A percentile compares a stretch with the other conserved stretches of the same genome.
Conservation (phyloP, 345 rosid species). For the Citrus inodora region DNA sequence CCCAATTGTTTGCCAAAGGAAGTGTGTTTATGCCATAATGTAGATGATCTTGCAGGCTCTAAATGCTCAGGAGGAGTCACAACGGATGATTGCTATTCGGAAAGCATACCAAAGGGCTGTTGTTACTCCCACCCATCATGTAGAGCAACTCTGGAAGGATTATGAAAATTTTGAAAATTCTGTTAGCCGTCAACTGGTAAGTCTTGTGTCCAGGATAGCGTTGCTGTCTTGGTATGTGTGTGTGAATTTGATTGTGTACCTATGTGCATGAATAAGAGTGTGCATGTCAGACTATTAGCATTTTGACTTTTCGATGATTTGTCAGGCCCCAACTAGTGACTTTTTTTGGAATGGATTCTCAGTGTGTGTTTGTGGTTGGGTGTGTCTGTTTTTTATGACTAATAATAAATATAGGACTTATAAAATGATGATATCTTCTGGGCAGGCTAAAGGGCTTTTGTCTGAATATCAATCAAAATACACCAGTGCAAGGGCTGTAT, state of each 20-base stretch:
- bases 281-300: slow-evolving; percentile 47
- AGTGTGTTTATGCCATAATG: not conserved
- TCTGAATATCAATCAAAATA: slow-evolving; percentile 91
- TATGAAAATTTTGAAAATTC: slow-evolving; percentile 92
- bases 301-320: slow-evolving; percentile 54
- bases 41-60: slow-evolving; percentile 50
- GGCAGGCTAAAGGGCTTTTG: slow-evolving; percentile 89
- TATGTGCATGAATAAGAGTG: not conserved
- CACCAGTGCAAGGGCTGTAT: slow-evolving; percentile 92
- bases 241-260: not conserved
- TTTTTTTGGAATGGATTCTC: not conserved
- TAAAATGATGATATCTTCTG: slow-evolving; percentile 23
- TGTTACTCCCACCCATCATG: slow-evolving; percentile 81
- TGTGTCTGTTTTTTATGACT: not conserved
- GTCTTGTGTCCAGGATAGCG: slow-evolving; percentile 20
- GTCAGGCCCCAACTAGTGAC: slow-evolving; percentile 71
- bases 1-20: not conserved
- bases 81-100: slow-evolving; percentile 69
- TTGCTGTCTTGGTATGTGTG: not conserved
- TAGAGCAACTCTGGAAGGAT: slow-evolving; percentile 96
- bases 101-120: slow-evolving; percentile 88
- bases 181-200: slow-evolving; percentile 93
- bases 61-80: slow-evolving; percentile 74
- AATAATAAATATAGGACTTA: slow-evolving; percentile 10
- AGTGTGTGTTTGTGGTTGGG: not conserved